Conservation (phyloP, 805 yeast genomes). For the Metschnikowia baotianmanensis region DNA sequence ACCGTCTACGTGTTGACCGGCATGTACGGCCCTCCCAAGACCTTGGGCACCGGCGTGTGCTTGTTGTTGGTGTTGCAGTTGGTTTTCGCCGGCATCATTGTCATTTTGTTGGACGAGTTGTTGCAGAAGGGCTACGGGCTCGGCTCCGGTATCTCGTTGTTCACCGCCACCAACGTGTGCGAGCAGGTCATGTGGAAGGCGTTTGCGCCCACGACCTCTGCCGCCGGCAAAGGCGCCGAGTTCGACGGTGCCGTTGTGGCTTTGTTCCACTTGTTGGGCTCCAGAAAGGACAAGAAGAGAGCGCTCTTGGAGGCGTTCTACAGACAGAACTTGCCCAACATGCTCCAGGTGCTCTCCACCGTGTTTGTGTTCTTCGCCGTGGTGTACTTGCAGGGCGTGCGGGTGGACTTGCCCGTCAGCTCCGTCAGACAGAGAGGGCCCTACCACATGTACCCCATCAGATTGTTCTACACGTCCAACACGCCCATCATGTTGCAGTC, state of each 20-base stretch:
- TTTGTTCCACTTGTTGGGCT: conserved; percentile 83
- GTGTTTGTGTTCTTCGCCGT: conserved; percentile 79
- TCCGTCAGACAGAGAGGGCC: conserved; percentile 96
- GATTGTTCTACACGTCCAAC: conserved; percentile 94
- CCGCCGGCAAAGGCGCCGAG: conserved; percentile 91
- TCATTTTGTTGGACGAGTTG: conserved; percentile 87
- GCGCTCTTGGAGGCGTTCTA: conserved; percentile 94
- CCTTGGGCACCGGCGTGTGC: conserved; percentile 90
- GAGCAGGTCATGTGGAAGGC: conserved; percentile 98
- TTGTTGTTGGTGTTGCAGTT: conserved; percentile 84
- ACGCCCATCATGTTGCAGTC: conserved; percentile 97
- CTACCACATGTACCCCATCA: conserved; percentile 86
- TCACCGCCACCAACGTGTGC: conserved; percentile 96
- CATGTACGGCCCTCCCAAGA: conserved; percentile 90
- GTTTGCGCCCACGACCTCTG: conserved; percentile 94
- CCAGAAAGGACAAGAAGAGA: conserved; percentile 84
- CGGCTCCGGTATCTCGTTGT: conserved; percentile 93
- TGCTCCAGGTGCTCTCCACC: conserved; percentile 88
- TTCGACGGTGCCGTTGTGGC: conserved; percentile 96
- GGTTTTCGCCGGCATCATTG: conserved; percentile 92
- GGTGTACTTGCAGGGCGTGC: conserved; percentile 91
- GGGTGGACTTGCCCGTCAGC: conserved; percentile 91
- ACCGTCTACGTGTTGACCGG: conserved; percentile 96
- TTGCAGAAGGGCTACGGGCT: conserved; percentile 97
- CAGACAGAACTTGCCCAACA: conserved; percentile 89